A percentile compares a stretch with the other conserved stretches of the same genome.
Evolutionary conservation across 2,329 filamentous ascomycete species (phyloP).

Genomic region (Penicillium sp.): DNA sequence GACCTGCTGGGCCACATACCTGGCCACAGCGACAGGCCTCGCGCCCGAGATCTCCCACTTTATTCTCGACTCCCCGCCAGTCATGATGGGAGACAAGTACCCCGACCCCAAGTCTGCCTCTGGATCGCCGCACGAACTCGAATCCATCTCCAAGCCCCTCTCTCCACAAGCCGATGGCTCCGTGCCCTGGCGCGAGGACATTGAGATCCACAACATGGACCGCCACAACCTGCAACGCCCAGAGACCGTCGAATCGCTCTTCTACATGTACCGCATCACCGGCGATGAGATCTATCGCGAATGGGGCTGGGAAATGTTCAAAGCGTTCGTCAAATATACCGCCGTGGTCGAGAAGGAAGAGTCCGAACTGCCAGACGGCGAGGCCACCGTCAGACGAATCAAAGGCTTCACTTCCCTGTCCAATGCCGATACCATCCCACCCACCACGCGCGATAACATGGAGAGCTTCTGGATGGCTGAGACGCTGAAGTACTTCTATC

Average conservation of each 20-base stretch:
- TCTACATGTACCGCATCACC: constrained; percentile 99
- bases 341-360: constrained; percentile 68
- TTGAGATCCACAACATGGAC: constrained; percentile 77
- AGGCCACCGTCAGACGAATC: constrained; percentile 27
- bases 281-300: constrained; percentile 84
- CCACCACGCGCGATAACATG: constrained; percentile 82
- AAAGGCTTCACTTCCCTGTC: constrained; percentile 77
- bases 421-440: constrained; percentile 72
- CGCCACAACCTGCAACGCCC: constrained; percentile 91
- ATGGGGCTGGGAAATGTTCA: constrained; percentile 99
- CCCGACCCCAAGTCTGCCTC: constrained; percentile 35
- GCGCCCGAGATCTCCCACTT: constrained; percentile 95
- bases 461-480: constrained; percentile 99
- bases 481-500: constrained; percentile 96
- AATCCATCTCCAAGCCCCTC: constrained; percentile 39
- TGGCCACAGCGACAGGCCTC: constrained; percentile 84
- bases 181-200: constrained; percentile 72
- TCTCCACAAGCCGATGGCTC: constrained; percentile 30
- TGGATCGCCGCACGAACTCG: constrained; percentile 38
- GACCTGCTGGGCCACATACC: constrained; percentile 98
- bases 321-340: constrained; percentile 83
- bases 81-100: constrained; percentile 46
- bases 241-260: constrained; percentile 92
- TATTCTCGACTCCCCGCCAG: constrained; percentile 69
- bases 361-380: constrained; percentile 10